Conservation (phyloP, 441 rosid genomes). For the Francoa sonchifolia region DNA sequence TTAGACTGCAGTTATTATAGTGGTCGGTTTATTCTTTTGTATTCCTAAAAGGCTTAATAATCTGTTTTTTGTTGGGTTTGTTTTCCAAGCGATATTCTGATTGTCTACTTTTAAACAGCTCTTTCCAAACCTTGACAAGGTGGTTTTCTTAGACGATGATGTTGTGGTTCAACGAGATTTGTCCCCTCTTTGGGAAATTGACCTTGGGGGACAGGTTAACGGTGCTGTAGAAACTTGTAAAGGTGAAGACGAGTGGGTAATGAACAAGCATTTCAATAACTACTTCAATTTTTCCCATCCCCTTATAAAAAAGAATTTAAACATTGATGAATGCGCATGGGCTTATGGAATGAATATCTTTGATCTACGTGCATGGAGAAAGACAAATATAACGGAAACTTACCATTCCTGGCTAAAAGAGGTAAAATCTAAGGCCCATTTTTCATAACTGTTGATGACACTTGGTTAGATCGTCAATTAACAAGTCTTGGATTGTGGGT, state of each 20-base stretch:
- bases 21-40: too few relatives aligned
- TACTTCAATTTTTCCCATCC: slow-evolving; percentile 99
- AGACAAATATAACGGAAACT: slow-evolving; percentile 68
- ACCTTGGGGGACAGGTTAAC: slow-evolving; percentile 82
- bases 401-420: slow-evolving; percentile 91
- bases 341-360: slow-evolving; percentile 98
- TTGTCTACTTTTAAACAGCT: slow-evolving; percentile 45
- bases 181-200: slow-evolving; percentile 85
- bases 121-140: slow-evolving; percentile 88
- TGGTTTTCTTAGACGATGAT: slow-evolving; percentile 93
- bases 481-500: slow-evolving; percentile 12
- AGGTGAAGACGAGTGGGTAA: slow-evolving; percentile 96
- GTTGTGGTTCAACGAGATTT: slow-evolving; percentile 85
- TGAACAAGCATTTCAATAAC: slow-evolving; percentile 86
- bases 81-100: slow-evolving; percentile 9
- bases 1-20: too few relatives aligned
- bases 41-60: too few relatives aligned
- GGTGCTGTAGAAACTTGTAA: slow-evolving; percentile 97
- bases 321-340: slow-evolving; percentile 96
- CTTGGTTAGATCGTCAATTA: neutral
- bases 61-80: neutral
- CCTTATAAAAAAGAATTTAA: slow-evolving; percentile 56
- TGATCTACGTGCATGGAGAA: slow-evolving; percentile 86
- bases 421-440: slow-evolving; percentile 27
- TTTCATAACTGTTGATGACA: neutral